These are phyloP conservation scores for Dalbergia cultrata DNA, from an alignment of 306 rosid species.

Conservation along the genomic window DNA sequence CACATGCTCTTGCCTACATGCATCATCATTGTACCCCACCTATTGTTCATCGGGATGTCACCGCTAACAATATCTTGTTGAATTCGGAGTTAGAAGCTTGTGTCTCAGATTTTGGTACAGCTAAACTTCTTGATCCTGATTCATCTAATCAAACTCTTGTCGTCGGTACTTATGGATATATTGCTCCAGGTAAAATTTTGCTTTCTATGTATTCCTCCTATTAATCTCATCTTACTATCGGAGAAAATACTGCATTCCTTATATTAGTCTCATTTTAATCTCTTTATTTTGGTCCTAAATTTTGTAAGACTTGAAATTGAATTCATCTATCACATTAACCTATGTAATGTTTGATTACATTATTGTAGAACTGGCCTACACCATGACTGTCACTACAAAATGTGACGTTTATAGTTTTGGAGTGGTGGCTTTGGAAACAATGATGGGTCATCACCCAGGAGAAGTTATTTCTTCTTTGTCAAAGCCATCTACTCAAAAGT, in stretches of 20 bases:
- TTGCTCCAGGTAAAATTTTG: conserved; percentile 35
- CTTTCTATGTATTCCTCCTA: no score
- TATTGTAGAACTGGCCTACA: conserved; percentile 32
- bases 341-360: not conserved
- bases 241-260: no score
- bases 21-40: conserved; percentile 30
- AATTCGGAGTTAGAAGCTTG: conserved; percentile 19
- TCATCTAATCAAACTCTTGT: conserved; percentile 14
- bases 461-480: conserved; percentile 14
- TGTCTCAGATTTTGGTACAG: not conserved
- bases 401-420: not conserved
- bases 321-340: not conserved
- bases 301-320: no score
- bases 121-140: conserved; percentile 10
- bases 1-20: conserved; percentile 28
- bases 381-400: not conserved
- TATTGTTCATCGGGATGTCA: conserved; percentile 34
- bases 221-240: no score
- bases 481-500: not conserved
- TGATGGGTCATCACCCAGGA: conserved; percentile 39
- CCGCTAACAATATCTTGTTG: conserved; percentile 31
- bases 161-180: conserved; percentile 30
- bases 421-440: conserved; percentile 35
- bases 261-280: no score
- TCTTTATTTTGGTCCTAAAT: not conserved